Evolutionary conservation across 164 flowering plant genomes (phyloP), one percentile per base, ranked within the genome.

Genomic region (Kingdonia uniflora): DNA sequence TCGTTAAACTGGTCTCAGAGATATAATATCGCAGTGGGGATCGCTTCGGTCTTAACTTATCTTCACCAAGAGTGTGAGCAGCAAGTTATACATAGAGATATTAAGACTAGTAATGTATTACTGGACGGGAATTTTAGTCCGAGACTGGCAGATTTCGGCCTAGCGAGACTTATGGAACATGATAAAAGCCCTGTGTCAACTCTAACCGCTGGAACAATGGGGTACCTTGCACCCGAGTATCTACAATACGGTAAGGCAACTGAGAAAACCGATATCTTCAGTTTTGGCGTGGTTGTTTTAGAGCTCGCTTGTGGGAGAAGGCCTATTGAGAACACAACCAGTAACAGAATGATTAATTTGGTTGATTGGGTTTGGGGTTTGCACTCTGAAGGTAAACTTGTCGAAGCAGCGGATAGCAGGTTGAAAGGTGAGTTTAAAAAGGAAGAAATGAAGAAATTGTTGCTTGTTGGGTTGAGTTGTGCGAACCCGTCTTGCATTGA

Each of bases 141-240:
- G 0, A 72, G 95, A 72, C 69, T 91, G 25, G 96, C 95, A 0
- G 96, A 87, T 72, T 87, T 91, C 19, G 96, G 97, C 14, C 59
- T 87, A 57, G 97, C 97, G 14, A 80, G 84, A 76, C 80, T 87
- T 6, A 83, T 70, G 84, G 96, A 91, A 16, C 96, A 91, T 49
- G 90, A 77, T 43, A 85, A 79, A 76, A 91, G 95, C 56, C 97
- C 96, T 0, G 85, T 83, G 20, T 85, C 95, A 3, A 91, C 96
- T 11, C 69, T 87, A 0, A 91, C 97, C 0, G 97, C 96, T 5
- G 97, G 95, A 24, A 87, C 97, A 1, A 87, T 85, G 96, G 97
- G 97, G 2, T 91, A 87, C 67, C 74, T 87, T 2, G 96, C 97
- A 11, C 96, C 96, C 1, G 95, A 91, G 67, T 91, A 91, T 78